A percentile compares a stretch with the other conserved stretches of the same genome.
Evolutionary conservation across 306 rosid genomes (phyloP).

Genomic region (Vicia sativa): DNA sequence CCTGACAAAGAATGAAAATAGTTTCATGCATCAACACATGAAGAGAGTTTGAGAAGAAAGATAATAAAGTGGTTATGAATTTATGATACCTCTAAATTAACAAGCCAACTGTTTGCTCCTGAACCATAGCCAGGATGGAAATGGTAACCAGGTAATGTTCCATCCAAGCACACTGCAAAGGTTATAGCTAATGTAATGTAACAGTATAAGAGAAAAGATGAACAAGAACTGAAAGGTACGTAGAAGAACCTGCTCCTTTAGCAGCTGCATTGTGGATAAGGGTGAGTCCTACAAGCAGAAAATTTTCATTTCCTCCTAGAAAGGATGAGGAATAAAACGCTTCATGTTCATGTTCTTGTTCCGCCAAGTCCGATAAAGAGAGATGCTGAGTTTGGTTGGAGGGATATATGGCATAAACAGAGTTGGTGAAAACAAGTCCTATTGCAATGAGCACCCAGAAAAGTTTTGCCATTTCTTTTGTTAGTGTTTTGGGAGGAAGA

Average conservation of each 20-base stretch:
- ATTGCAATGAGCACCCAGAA: constrained; percentile 51
- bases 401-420: constrained; percentile 47
- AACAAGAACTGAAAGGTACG: background rate
- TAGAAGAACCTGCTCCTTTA: constrained; percentile 74
- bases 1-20: constrained; percentile 52
- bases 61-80: background rate
- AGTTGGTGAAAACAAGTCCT: constrained; percentile 48
- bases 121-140: constrained; percentile 83
- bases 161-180: constrained; percentile 86
- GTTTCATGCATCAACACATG: constrained; percentile 13
- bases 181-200: no score
- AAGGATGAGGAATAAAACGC: constrained; percentile 41
- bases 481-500: background rate
- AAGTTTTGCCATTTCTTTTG: constrained; percentile 49
- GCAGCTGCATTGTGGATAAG: constrained; percentile 74
- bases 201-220: background rate
- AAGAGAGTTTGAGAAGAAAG: background rate
- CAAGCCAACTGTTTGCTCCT: constrained; percentile 85
- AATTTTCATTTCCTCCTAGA: constrained; percentile 1
- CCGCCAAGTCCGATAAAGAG: constrained; percentile 42
- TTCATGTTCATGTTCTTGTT: constrained; percentile 32
- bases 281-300: constrained; percentile 74
- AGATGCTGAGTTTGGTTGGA: constrained; percentile 64
- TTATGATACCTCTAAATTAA: constrained; percentile 98
- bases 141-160: constrained; percentile 93